Conservation (phyloP, 495 filamentous ascomycete genomes). For the Neurospora sp. region DNA sequence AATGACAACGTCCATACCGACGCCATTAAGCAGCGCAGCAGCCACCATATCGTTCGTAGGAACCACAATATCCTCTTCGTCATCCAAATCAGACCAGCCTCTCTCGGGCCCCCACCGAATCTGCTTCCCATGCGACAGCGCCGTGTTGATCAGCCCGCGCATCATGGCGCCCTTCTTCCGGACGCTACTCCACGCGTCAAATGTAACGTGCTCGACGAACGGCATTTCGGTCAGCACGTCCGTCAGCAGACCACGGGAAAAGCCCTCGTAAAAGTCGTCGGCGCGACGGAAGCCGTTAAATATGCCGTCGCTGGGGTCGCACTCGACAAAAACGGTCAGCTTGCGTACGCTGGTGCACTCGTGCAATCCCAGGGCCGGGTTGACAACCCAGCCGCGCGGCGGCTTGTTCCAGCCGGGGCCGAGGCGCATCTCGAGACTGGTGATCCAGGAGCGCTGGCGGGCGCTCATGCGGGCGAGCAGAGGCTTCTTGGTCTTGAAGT, state of each 20-base stretch:
- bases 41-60: background rate
- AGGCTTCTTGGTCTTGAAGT: conserved; percentile 51
- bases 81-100: conserved; percentile 48
- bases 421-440: conserved; percentile 63
- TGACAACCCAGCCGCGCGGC: conserved; percentile 63
- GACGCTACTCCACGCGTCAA: conserved; percentile 67
- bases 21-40: conserved; percentile 1
- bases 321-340: conserved; percentile 68
- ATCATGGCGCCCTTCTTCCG: conserved; percentile 61
- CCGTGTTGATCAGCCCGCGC: conserved; percentile 51
- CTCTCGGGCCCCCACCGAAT: conserved; percentile 62
- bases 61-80: conserved; percentile 14
- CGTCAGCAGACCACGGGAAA: conserved; percentile 49
- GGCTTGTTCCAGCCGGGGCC: conserved; percentile 74
- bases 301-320: conserved; percentile 61
- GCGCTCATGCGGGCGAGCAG: conserved; percentile 56
- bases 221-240: conserved; percentile 52
- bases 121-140: conserved; percentile 37
- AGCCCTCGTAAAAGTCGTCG: conserved; percentile 65
- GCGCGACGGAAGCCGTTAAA: conserved; percentile 65
- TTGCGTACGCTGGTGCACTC: conserved; percentile 51
- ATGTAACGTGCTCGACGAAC: conserved; percentile 51
- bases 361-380: conserved; percentile 51
- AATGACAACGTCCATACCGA: conserved; percentile 4
- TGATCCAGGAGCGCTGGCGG: conserved; percentile 55